Conservation (phyloP, 2,329 filamentous ascomycete genomes). For the Tricladium varicosporioides region DNA sequence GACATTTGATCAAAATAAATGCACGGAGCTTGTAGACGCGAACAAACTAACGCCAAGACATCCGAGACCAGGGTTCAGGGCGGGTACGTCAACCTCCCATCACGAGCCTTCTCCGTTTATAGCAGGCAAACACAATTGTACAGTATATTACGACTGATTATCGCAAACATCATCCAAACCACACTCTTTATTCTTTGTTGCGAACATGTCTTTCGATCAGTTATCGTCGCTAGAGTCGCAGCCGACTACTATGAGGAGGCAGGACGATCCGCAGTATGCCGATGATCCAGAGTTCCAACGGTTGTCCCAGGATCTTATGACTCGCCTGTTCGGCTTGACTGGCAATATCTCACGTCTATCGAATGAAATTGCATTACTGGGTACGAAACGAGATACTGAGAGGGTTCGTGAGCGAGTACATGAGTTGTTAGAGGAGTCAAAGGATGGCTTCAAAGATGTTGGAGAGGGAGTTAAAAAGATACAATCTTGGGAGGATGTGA, state of each 20-base stretch:
- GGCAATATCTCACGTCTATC: slow-evolving; percentile 83
- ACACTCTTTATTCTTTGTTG: slow-evolving; percentile 1
- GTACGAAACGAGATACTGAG: slow-evolving; percentile 88
- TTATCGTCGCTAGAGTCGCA: slow-evolving; percentile 82
- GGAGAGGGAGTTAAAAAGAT: slow-evolving; percentile 93
- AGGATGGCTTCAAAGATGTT: slow-evolving; percentile 83
- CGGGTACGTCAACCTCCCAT: slow-evolving; percentile 26
- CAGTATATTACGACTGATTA: slow-evolving; percentile 3
- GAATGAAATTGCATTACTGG: slow-evolving; percentile 80
- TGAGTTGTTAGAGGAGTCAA: slow-evolving; percentile 81
- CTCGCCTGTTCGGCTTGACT: slow-evolving; percentile 85
- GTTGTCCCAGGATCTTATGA: slow-evolving; percentile 78
- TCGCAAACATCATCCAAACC: neutral
- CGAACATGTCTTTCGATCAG: slow-evolving; percentile 85
- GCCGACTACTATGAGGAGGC: slow-evolving; percentile 63
- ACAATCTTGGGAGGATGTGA: slow-evolving; percentile 81
- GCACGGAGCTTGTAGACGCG: slow-evolving; percentile 7
- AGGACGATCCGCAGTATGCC: slow-evolving; percentile 72
- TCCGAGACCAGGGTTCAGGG: neutral
- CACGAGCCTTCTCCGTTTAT: slow-evolving; percentile 11
- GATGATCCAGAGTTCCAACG: slow-evolving; percentile 92
- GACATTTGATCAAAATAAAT: slow-evolving; percentile 29
- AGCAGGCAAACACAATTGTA: slow-evolving; percentile 22
- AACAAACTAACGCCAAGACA: slow-evolving; percentile 9
- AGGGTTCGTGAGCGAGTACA: slow-evolving; percentile 88